Base-by-base conservation (phyloP, 1,139 yeast genomes). In the Zygoascus meyerae region DNA sequence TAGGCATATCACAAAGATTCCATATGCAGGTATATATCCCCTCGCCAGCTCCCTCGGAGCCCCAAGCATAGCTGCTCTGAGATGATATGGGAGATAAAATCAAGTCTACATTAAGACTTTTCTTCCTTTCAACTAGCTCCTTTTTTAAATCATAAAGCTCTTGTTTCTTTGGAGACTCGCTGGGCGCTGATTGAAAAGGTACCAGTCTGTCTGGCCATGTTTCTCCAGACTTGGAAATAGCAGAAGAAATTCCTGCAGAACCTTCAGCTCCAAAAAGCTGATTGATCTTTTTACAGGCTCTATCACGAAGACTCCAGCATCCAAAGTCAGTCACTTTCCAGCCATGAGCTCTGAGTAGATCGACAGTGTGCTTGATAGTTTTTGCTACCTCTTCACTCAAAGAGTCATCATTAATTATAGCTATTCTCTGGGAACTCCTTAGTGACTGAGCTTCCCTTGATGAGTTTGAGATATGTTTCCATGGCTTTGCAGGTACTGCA, bases 191-290 rank as follows among this genome's bases (percentile, higher is more conserved):
- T 17, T 33, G 15, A 16, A 32, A 36, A 28, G 34, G 35, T 5
- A 38, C 11, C 9, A 46, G 32, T 11, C 49, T 33, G 11, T 46
- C 40, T 1, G 49, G 49, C 45, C 46, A 46, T 5, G 49, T 46
- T 21, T 46, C 49, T 3, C 32, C 40, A 10, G 42, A 28, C 9
- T 34, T 14, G 7, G 17, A 11, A 18, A 46, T 46, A 9, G 46
- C 49, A n/a, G 21, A 21, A 14, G 32, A 5, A 12, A 46, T 46
- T 2, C 43, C 40, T 5, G n/a, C 16, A 5, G 16, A 18, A 6
- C 34, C 47, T 14, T 32, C 31, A 4, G 34, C 11, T n/a, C 21
- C 40, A 38, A 44, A 39, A 4, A 39, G 42, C 9, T 31, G 31
- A 10, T 34, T 34, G 9, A 44, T 15, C 10, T 12, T 6, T 12